Base-by-base conservation (phyloP, 768 basidiomycete genomes). In the Russula vinacea region DNA sequence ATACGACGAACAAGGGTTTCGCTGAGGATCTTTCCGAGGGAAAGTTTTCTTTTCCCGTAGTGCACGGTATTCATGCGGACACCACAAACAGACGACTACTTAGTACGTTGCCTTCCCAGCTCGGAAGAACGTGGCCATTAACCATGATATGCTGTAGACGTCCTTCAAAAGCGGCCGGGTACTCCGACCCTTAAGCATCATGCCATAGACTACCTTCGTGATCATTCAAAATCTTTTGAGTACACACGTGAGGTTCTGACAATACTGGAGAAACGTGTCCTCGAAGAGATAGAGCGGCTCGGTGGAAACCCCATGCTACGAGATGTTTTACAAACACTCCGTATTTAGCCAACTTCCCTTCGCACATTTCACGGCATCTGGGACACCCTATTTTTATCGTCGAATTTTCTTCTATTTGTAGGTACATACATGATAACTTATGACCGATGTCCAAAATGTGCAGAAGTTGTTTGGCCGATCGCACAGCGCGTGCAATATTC, bases 21-120 rank as follows among this genome's bases (percentile, higher is more conserved):
- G 91, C 90, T 0, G 95, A 98, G 75, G 96, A 98, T 72, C 79
- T 98, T 16, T 89, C 92, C 0, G 96, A 98, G 76, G 96, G 96
- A 8, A 98, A 98, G 74, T 98, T 98, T 78, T 95, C 92, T 4
- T 98, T 98, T 76, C 95, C 94, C 0, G 81, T 98, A 37, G 87
- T 98, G 0, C 96, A 98, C 73, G 87, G 90, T 22, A 87, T 98
- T 53, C 86, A 89, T 35, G 83, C 90, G 8, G 85, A 94, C 71
- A 80, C 78, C 13, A 81, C 86, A 0, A 93, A 92, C 74, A 81
- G 85, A 39, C 89, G 89, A 74, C 81, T 98, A 39, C 79, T 97
- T 59, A 95, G 94, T 95, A 69, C 66, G 88, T 78, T 40, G 6
- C 47, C 13, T 61, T 45, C 56, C n/a, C 33, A 56, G n/a, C 11